Evolutionary conservation across 2,329 filamentous ascomycete genomes (phyloP).

Genomic region (Chaetomium globosum): DNA sequence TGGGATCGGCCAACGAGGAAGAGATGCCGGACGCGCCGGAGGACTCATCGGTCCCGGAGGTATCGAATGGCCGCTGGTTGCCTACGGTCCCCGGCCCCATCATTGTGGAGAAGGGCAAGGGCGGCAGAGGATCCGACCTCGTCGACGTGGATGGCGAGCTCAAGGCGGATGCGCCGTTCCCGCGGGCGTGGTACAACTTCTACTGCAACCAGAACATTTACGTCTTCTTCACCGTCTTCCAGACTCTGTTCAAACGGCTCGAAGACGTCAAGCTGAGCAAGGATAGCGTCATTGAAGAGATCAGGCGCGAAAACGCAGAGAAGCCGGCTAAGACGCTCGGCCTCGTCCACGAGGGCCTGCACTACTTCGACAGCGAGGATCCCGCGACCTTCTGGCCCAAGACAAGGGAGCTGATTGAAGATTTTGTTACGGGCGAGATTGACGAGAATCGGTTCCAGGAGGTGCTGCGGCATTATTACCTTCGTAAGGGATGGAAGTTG

Average conservation of each 20-base stretch:
- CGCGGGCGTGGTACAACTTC: constrained; percentile 80
- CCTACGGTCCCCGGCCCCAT: constrained; percentile 61
- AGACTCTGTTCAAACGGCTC: constrained; percentile 84
- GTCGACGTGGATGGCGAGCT: constrained; percentile 63
- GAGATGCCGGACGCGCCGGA: constrained; percentile 67
- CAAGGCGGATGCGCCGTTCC: constrained; percentile 79
- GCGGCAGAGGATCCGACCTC: constrained; percentile 44
- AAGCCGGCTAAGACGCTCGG: constrained; percentile 85
- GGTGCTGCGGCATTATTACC: constrained; percentile 85
- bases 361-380: constrained; percentile 72
- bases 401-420: constrained; percentile 81
- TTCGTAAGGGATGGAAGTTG: constrained; percentile 86
- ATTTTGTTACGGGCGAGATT: constrained; percentile 78
- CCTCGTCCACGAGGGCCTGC: constrained; percentile 75
- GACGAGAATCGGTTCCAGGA: constrained; percentile 87
- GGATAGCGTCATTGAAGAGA: constrained; percentile 70
- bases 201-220: constrained; percentile 91
- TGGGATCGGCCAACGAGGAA: constrained; percentile 74
- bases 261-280: constrained; percentile 81
- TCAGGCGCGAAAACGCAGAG: constrained; percentile 69
- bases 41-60: constrained; percentile 62
- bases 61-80: constrained; percentile 66
- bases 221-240: constrained; percentile 92
- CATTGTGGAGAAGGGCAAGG: constrained; percentile 46
- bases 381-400: constrained; percentile 79